These are phyloP conservation scores for Mycotypha africana DNA, from an alignment of 371 early-diverging fungal genomes.

Conservation along the genomic window DNA sequence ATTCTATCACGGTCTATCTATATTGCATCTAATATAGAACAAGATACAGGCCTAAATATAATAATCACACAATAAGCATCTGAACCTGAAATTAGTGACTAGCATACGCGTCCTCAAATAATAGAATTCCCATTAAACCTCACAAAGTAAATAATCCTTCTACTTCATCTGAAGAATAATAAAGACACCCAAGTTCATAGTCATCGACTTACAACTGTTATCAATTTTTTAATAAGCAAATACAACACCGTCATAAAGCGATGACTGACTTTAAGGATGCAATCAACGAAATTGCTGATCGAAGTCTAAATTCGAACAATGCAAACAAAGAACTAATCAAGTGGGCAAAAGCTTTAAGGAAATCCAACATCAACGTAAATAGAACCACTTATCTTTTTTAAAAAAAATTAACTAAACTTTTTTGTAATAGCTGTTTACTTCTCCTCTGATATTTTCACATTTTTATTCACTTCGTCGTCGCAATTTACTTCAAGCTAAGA, in stretches of 20 bases:
- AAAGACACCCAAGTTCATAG: neutral
- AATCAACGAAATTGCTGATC: conserved; percentile 4
- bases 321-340: conserved; percentile 5
- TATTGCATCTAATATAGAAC: too few species aligned
- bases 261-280: conserved; percentile 5
- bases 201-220: neutral
- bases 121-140: too few species aligned
- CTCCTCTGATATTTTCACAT: conserved; percentile 3
- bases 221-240: neutral
- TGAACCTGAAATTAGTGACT: neutral
- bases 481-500: conserved; percentile 3
- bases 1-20: neutral
- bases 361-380: conserved; percentile 2
- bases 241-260: neutral
- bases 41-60: neutral
- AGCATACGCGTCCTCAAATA: neutral
- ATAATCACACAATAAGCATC: neutral
- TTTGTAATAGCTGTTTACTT: neutral
- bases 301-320: conserved; percentile 5
- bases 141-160: too few species aligned
- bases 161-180: neutral
- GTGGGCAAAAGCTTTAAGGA: conserved; percentile 5
- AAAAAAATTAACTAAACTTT: neutral
- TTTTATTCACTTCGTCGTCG: conserved; percentile 10
- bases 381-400: conserved; percentile 1